phyloP scores from a whole-genome alignment of 352 stramenopile genomes.

The Phytophthora palmivora region DNA sequence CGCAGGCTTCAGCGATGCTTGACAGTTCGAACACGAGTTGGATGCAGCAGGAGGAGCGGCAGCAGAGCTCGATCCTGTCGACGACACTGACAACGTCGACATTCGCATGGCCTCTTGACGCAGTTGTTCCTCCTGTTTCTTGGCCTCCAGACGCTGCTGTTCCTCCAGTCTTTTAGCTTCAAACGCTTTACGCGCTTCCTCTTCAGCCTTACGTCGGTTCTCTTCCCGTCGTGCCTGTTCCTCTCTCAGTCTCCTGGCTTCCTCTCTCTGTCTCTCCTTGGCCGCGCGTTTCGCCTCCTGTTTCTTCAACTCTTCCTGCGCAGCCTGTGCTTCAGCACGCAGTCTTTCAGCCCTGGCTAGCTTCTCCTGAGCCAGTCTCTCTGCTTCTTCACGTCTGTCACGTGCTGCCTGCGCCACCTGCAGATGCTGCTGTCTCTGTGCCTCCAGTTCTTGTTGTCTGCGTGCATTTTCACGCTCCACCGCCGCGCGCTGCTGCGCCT shows the following conservation, averaged over 20 bases:
- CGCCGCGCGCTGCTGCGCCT: conserved; percentile 64
- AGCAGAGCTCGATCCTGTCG: conserved; percentile 10
- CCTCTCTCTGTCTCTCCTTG: conserved; percentile 57
- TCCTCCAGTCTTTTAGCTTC: conserved; percentile 75
- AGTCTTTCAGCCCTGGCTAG: conserved; percentile 62
- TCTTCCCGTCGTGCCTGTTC: conserved; percentile 66
- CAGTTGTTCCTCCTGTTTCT: conserved; percentile 40
- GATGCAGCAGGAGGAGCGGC: conserved; percentile 7
- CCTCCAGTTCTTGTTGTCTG: conserved; percentile 66
- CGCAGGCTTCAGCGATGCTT: conserved; percentile 26
- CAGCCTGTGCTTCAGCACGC: conserved; percentile 54
- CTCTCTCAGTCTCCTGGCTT: conserved; percentile 59
- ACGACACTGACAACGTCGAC: conserved; percentile 42
- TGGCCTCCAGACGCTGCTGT: conserved; percentile 55
- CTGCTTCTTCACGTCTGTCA: conserved; percentile 59
- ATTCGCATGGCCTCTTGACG: conserved; percentile 60
- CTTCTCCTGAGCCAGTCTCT: conserved; percentile 64
- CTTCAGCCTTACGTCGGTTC: conserved; percentile 66
- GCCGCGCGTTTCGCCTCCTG: conserved; percentile 58
- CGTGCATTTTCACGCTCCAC: conserved; percentile 68
- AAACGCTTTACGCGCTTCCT: conserved; percentile 64
- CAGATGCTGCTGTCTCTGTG: conserved; percentile 67
- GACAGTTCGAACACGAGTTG: conserved; percentile 34
- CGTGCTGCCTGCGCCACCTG: conserved; percentile 59
- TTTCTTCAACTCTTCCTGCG: conserved; percentile 63